Evolutionary conservation across 2,329 filamentous ascomycete genomes (phyloP), one percentile per base, ranked within the genome.

Genomic region (Dactylellina sp.): DNA sequence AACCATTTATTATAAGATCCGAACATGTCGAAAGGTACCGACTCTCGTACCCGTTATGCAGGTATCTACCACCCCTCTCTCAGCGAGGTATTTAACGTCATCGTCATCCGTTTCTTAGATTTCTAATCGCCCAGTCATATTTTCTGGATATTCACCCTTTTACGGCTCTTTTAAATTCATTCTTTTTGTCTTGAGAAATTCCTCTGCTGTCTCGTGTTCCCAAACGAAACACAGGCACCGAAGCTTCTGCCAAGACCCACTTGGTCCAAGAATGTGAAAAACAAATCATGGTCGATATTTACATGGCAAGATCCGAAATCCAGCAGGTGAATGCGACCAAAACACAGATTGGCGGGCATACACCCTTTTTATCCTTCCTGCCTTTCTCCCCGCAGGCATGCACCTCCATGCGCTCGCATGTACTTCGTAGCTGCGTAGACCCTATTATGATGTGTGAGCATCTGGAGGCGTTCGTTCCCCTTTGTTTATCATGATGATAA

Each of bases 21-120:
- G 50, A 50, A 57, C 37, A 20, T 14, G 59, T 63, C 59, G 59
- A 65, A 49, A 42, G 40, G 28, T 49, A 44, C 52, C 63, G 37
- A 42, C 32, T 20, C 28, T 55, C 50, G 16, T 55, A 55, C 35
- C 50, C 50, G 50, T 40, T 32, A 55, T 55, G 50, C 50, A 55
- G 50, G 50, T 39, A 55, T 55, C 50, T 28, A 20, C 49, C 49
- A 6, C 47, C 24, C 2, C n/a, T 12, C 25, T 37, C 63, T 46
- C 35, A 44, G 32, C 63, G 63, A 68, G 63, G 63, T 44, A 68
- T 68, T 68, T 68, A 50, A 68, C 63, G 63, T 68, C 63, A 59
- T 68, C 63, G 35, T 55, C 28, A 42, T 24, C 22, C 16, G n/a
- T 25, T 18, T 24, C 44, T 24, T 24, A 42, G 52, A 66, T 57